phyloP scores from a whole-genome alignment of 257 asterid genomes.

The Nyctanthes arbortristis region DNA sequence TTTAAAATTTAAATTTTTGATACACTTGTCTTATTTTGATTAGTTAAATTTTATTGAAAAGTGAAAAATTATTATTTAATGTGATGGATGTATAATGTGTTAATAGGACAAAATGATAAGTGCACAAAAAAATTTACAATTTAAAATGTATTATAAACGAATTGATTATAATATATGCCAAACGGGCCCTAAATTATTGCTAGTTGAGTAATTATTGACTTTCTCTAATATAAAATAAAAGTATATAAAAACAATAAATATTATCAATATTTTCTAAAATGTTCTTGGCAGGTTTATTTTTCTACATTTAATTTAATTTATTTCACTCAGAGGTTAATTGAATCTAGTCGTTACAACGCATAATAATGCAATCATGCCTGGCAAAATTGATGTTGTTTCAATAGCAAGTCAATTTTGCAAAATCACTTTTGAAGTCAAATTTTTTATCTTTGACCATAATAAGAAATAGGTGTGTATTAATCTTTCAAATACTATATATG shows the following conservation, averaged over 20 bases:
- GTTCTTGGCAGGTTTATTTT: neutral
- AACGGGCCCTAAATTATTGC: too few relatives aligned
- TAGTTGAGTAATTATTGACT: neutral
- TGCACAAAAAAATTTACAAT: too few relatives aligned
- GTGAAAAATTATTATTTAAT: too few relatives aligned
- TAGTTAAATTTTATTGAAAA: too few relatives aligned
- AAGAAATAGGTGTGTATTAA: neutral
- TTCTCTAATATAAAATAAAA: neutral
- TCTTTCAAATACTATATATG: neutral
- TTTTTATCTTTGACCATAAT: neutral
- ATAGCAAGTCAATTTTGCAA: conserved; percentile 19
- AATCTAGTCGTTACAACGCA: conserved; percentile 9
- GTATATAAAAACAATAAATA: too few relatives aligned
- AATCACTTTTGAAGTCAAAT: neutral
- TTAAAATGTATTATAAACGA: too few relatives aligned
- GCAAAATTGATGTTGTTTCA: conserved; percentile 28
- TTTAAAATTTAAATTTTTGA: too few relatives aligned
- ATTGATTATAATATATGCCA: too few relatives aligned
- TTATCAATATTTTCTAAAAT: neutral
- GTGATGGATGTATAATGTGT: too few relatives aligned
- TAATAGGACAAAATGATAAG: too few relatives aligned
- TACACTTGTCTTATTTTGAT: too few relatives aligned
- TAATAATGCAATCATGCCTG: conserved; percentile 17
- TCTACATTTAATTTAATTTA: neutral
- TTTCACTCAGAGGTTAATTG: neutral